Conservation (phyloP, 176 grass and related monocot genomes). For the Carex myosuroides region DNA sequence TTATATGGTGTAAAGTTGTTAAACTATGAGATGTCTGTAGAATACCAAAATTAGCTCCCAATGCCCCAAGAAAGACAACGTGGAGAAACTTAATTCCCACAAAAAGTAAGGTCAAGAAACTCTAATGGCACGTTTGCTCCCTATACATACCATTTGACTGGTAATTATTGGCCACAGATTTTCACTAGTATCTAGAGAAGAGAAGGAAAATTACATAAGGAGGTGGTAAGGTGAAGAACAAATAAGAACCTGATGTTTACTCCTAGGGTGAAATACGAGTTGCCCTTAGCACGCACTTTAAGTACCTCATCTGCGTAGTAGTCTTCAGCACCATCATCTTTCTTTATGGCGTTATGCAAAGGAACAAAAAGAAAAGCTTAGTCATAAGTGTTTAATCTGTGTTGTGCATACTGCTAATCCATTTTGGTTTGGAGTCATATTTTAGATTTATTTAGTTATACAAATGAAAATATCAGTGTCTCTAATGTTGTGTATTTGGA, state of each 20-base stretch:
- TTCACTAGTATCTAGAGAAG: not conserved
- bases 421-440: not conserved
- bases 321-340: conserved; percentile 28
- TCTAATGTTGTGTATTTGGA: not conserved
- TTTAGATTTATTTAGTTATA: not conserved
- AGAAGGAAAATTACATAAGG: not conserved
- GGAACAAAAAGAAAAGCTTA: conserved; percentile 20
- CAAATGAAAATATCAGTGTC: not conserved
- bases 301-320: conserved; percentile 83
- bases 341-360: conserved; percentile 35
- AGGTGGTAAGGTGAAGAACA: not conserved
- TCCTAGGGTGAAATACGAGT: conserved; percentile 77
- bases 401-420: not conserved
- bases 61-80: not conserved
- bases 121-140: not conserved
- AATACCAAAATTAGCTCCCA: not conserved
- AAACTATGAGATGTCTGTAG: not conserved
- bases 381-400: not conserved
- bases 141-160: not conserved
- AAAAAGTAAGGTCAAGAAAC: not conserved
- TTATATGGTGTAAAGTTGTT: not conserved
- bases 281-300: conserved; percentile 82
- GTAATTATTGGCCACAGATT: not conserved
- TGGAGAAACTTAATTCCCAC: not conserved
- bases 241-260: conserved; percentile 78